Evolutionary conservation across 768 basidiomycete species (phyloP).

Genomic region (Lactarius tabidus): DNA sequence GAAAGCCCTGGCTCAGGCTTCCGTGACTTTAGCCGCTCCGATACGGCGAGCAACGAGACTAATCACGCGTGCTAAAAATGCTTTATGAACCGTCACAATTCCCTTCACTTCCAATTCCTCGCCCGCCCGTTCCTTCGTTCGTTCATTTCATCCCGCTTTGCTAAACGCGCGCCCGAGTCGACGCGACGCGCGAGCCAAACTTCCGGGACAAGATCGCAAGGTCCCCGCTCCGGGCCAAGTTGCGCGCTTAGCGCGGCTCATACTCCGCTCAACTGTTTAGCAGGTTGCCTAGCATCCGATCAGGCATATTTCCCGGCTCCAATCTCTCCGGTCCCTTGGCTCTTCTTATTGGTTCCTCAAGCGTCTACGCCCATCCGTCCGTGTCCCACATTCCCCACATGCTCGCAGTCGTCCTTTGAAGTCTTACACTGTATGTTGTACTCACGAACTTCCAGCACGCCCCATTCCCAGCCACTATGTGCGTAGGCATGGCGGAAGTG

Average conservation of each 20-base stretch:
- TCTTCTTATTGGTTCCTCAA: not conserved
- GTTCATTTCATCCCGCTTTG: not conserved
- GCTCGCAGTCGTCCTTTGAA: not conserved
- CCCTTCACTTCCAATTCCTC: not conserved
- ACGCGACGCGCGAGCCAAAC: slow-evolving; percentile 14
- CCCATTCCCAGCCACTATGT: not conserved
- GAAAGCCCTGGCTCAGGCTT: not conserved
- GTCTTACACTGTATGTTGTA: not conserved
- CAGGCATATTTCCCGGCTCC: slow-evolving; percentile 1
- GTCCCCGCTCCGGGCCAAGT: not conserved
- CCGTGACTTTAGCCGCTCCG: slow-evolving; percentile 12
- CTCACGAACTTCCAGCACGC: not conserved
- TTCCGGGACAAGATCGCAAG: not conserved
- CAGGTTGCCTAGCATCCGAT: slow-evolving; percentile 11
- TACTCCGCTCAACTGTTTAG: not conserved
- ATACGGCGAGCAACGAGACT: not conserved
- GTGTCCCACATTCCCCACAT: no score
- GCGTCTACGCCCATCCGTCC: not conserved
- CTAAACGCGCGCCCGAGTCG: not conserved
- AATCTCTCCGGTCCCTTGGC: not conserved
- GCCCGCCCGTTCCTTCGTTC: not conserved
- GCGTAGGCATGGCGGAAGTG: not conserved
- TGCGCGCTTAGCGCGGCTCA: not conserved
- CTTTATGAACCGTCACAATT: not conserved
- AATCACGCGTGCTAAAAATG: not conserved